A percentile compares a stretch with the other conserved stretches of the same genome.
phyloP scores from a whole-genome alignment of 2,329 filamentous ascomycete species.

The Grosmannia serpens region DNA sequence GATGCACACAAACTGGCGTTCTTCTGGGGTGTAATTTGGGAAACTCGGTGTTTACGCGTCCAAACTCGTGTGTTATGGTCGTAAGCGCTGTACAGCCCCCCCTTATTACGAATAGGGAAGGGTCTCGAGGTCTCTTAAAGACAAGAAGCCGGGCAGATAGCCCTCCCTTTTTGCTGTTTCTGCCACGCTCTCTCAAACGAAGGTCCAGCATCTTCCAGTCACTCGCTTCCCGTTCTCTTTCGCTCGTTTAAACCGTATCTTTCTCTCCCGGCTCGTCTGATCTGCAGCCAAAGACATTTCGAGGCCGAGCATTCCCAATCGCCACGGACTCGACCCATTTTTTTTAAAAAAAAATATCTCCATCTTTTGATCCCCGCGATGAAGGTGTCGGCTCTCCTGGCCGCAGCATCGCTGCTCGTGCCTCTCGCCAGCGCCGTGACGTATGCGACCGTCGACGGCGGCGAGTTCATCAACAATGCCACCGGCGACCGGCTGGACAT shows the following conservation, averaged over 20 bases:
- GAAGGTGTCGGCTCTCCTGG: constrained; percentile 32
- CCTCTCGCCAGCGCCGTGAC: constrained; percentile 43
- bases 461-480: constrained; percentile 46
- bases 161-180: not conserved
- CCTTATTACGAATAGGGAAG: not conserved
- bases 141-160: not conserved
- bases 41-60: not conserved
- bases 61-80: not conserved
- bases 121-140: not conserved
- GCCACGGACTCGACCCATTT: too few species aligned
- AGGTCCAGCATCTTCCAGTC: not conserved
- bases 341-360: too few species aligned
- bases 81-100: not conserved
- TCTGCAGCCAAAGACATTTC: not conserved
- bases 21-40: not conserved
- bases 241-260: not conserved
- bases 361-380: too few species aligned
- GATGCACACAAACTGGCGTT: not conserved
- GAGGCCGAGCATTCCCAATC: not conserved
- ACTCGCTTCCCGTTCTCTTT: not conserved
- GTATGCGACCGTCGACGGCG: constrained; percentile 41
- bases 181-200: not conserved
- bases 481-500: constrained; percentile 52
- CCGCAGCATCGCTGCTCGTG: constrained; percentile 28
- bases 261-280: not conserved